Evolutionary conservation across 352 stramenopile genomes (phyloP), one percentile per base, ranked within the genome.

Genomic region (Pythium brassicae): DNA sequence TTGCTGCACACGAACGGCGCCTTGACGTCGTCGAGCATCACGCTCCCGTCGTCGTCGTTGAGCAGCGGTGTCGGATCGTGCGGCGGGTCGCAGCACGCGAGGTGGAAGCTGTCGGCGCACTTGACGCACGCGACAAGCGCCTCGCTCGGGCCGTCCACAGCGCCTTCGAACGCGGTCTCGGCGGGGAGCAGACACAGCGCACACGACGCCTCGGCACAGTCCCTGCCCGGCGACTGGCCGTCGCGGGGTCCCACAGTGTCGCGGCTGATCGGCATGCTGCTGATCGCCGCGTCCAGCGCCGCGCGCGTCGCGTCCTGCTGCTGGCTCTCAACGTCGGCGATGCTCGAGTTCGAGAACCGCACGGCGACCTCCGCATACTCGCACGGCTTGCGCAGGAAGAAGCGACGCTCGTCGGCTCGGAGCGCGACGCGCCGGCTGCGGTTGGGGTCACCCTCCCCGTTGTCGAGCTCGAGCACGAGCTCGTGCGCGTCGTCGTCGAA

Each of bases 41-140:
- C 67, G 15, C 58, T 64, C 0, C 72, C 69, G 40, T 90, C 72
- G 19, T 89, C 78, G 42, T 69, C 62, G 11, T 72, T 84, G 15
- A 86, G 44, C 12, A 92, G 59, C 12, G 81, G 78, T 19, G 81
- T 78, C 7, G 63, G 60, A 5, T 80, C 69, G 57, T 90, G 67
- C 6, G 86, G 86, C 4, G 83, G 84, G 55, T 93, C 82, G 45
- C 82, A 91, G 49, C 86, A 95, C n/a, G 74, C 82, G 1, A 57
- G 44, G 61, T 95, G 86, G 27, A 83, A 94, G 1, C 59, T 53
- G 12, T 62, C 56, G 6, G 68, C 26, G 50, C 86, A 95, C 26
- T 78, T 74, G 10, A 64, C 53, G 34, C 86, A 95, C 26, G 58
- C 50, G 17, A 92, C 63, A 25, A 94, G 59, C 19, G 75, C 64